A percentile compares a stretch with the other conserved stretches of the same genome.
Conservation (phyloP, 306 rosid genomes). For the Sesbania bispinosa region DNA sequence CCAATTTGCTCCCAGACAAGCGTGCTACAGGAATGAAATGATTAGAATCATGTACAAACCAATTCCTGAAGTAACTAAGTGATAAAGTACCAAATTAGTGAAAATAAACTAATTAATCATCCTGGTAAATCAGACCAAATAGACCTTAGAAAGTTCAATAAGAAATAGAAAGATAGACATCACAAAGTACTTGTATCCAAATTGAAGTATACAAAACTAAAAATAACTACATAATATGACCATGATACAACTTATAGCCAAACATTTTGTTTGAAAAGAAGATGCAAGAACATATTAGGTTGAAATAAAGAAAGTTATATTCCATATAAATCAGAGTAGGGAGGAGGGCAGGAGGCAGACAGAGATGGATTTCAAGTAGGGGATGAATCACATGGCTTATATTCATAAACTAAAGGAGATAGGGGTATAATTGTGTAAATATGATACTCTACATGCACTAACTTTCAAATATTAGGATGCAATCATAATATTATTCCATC, state of each 20-base stretch:
- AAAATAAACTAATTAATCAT: not conserved
- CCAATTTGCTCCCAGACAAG: constrained; percentile 51
- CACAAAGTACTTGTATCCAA: not conserved
- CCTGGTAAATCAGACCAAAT: not conserved
- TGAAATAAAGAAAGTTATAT: not conserved
- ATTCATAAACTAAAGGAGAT: not conserved
- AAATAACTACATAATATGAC: not conserved
- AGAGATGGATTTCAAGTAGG: not conserved
- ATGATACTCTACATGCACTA: not conserved
- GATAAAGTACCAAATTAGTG: not conserved
- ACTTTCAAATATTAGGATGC: not conserved
- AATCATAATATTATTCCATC: not conserved
- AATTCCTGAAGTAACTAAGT: not conserved
- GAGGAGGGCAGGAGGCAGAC: not conserved
- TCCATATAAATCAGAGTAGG: not conserved
- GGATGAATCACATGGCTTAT: not conserved
- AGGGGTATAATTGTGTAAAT: not conserved
- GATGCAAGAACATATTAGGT: not conserved
- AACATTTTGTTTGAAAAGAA: not conserved
- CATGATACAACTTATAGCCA: not conserved
- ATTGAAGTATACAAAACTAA: not conserved
- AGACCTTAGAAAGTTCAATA: not conserved
- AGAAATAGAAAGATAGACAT: not conserved
- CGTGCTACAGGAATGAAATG: constrained; percentile 45
- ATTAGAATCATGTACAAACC: constrained; percentile 22